Percentiles rank a stretch among this genome's conserved stretches.
These are phyloP conservation scores for Xylaria sp. DNA, from an alignment of 2,329 filamentous ascomycete species.

Conservation along the genomic window DNA sequence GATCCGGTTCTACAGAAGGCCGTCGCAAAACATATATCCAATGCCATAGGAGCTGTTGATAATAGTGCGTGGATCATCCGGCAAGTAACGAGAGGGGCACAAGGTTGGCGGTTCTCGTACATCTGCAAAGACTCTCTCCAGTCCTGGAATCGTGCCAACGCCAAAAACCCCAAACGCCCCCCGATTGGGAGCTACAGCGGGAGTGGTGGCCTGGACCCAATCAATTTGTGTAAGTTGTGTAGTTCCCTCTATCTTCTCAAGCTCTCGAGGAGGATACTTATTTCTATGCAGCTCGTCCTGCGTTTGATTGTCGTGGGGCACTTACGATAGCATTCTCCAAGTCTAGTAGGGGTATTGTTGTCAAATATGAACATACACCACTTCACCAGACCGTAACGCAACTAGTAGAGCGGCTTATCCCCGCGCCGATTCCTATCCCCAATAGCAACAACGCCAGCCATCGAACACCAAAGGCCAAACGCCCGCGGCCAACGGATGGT, in stretches of 20 bases:
- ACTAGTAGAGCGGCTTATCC: conserved; percentile 53
- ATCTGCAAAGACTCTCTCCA: conserved; percentile 58
- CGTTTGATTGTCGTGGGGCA: conserved; percentile 63
- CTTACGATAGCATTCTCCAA: conserved; percentile 57
- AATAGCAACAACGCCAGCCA: conserved; percentile 30
- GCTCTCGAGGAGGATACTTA: conserved; percentile 19
- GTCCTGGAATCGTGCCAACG: conserved; percentile 55
- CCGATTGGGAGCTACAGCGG: conserved; percentile 57
- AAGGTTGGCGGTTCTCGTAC: conserved; percentile 61
- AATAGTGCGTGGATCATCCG: conserved; percentile 55
- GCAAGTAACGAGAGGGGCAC: conserved; percentile 49
- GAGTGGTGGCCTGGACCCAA: conserved; percentile 52
- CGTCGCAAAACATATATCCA: conserved; percentile 56
- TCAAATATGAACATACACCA: conserved; percentile 62
- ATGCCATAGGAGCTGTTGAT: conserved; percentile 51
- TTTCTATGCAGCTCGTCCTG: conserved; percentile 54
- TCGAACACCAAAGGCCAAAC: conserved; percentile 39
- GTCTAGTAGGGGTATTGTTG: conserved; percentile 52
- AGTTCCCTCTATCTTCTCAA: neutral
- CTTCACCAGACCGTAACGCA: conserved; percentile 62
- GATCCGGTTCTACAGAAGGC: conserved; percentile 55
- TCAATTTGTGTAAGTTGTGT: conserved; percentile 49
- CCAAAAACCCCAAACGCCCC: conserved; percentile 47
- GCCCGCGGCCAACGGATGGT: conserved; percentile 37
- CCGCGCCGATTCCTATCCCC: conserved; percentile 43